Evolutionary conservation across 2,329 filamentous ascomycete species (phyloP).

Genomic region (Dryadomyces sulphureus): DNA sequence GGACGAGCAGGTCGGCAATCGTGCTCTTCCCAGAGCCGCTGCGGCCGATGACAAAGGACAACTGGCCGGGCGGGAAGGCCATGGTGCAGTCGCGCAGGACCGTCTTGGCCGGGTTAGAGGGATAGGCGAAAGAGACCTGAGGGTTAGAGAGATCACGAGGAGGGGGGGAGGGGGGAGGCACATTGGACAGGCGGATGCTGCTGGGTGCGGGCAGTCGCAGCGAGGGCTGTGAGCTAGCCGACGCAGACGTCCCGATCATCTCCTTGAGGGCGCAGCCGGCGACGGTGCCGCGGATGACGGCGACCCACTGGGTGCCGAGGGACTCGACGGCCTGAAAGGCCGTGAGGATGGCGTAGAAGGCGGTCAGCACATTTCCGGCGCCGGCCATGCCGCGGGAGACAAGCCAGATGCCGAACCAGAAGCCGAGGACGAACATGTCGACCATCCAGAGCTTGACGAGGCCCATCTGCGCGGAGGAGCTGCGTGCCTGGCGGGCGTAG

Average conservation of each 20-base stretch:
- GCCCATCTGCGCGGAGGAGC: slow-evolving; percentile 44
- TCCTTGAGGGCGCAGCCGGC: slow-evolving; percentile 47
- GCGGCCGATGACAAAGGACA: slow-evolving; percentile 68
- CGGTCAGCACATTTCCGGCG: slow-evolving; percentile 59
- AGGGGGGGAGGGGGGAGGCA: not conserved
- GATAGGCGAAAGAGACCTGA: slow-evolving; percentile 72
- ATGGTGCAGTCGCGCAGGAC: slow-evolving; percentile 51
- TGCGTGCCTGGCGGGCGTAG: slow-evolving; percentile 50
- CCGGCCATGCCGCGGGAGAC: slow-evolving; percentile 42
- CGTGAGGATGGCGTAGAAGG: slow-evolving; percentile 70
- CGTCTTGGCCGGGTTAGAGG: slow-evolving; percentile 44
- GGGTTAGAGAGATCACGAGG: not conserved
- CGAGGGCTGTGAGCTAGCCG: not conserved
- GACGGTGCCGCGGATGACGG: slow-evolving; percentile 64
- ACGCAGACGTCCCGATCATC: not conserved
- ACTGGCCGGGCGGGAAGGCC: slow-evolving; percentile 55
- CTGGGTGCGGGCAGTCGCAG: not conserved
- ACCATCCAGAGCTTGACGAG: slow-evolving; percentile 61
- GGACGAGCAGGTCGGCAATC: slow-evolving; percentile 61
- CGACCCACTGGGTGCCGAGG: slow-evolving; percentile 61
- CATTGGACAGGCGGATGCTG: not conserved
- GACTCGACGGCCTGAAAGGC: slow-evolving; percentile 62
- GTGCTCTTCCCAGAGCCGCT: slow-evolving; percentile 94
- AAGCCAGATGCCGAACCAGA: slow-evolving; percentile 71
- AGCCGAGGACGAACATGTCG: slow-evolving; percentile 71